phyloP scores from a whole-genome alignment of 345 rosid genomes.

The Citrus glauca region DNA sequence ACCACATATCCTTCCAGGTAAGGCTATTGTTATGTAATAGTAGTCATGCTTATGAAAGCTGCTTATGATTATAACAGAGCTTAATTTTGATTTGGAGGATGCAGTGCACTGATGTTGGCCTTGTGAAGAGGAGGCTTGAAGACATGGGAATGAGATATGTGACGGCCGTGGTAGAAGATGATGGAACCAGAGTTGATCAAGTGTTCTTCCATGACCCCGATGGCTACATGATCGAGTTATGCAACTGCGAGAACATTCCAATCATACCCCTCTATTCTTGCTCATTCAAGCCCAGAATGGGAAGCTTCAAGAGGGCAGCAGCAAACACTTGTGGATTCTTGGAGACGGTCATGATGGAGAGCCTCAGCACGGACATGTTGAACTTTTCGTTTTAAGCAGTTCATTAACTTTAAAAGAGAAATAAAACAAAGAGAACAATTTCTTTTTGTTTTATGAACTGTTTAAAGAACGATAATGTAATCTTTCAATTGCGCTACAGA shows the following conservation, averaged over 20 bases:
- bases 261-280: conserved; percentile 40
- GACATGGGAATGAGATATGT: conserved; percentile 45
- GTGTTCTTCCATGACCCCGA: conserved; percentile 66
- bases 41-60: neutral
- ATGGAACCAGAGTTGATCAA: conserved; percentile 45
- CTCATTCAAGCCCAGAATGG: conserved; percentile 26
- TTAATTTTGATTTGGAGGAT: neutral
- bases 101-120: conserved; percentile 47
- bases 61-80: neutral
- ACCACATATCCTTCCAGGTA: conserved; percentile 60
- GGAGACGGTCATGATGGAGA: conserved; percentile 56
- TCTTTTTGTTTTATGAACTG: neutral
- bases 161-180: conserved; percentile 48
- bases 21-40: neutral
- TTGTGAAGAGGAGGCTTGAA: conserved; percentile 45
- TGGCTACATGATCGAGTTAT: conserved; percentile 59
- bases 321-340: conserved; percentile 38
- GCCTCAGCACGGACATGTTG: conserved; percentile 58
- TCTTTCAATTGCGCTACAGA: neutral
- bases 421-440: neutral
- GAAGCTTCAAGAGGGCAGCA: conserved; percentile 31
- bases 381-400: conserved; percentile 40
- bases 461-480: neutral
- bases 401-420: neutral
- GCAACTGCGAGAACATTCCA: conserved; percentile 56